Base-by-base conservation (phyloP, 2,329 filamentous ascomycete species). In the Tolypocladium inflatum region DNA sequence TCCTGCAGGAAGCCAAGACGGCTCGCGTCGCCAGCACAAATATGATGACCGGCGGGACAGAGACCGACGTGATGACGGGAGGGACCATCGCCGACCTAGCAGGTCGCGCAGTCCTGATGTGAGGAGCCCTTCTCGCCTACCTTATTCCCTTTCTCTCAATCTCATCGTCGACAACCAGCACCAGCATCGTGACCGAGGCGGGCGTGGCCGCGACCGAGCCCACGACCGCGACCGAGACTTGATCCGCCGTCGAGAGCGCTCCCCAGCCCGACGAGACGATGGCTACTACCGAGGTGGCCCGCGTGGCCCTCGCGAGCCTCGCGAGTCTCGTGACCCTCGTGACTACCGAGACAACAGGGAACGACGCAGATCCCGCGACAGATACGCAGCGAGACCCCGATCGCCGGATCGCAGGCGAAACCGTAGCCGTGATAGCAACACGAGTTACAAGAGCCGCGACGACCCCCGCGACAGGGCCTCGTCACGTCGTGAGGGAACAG, bases 1-100 rank as follows among this genome's bases (percentile, higher is more conserved):
- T 86, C 88, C 88, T 87, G 86, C 87, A 91, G 89, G 88, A 85
- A 91, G 88, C 81, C 86, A 89, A 72, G 81, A 83, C 75, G 86
- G 85, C 75, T 84, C 86, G 70, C 86, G 85, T 77, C 88, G 84
- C 77, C 83, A 76, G 69, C 81, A 80, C 67, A 82, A 85, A 74
- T 79, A 82, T 74, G 80, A 82, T 72, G 78, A 76, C 66, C 84
- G 84, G 72, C 82, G 73, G 72, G 80, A 74, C 63, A 74, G 78
- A 68, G 77, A 79, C 64, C 78, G 79, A 62, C 74, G 78, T 61
- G 76, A 78, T 67, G 75, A 76, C 63, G 74, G 76, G 58, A 75
- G 77, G 68, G 78, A 80, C 65, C 69, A 75, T 68, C 79, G 81
- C 61, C 80, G 82, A 59, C 80, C 83, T 60, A 80, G 79, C 64